Evolutionary conservation across 768 basidiomycete species (phyloP).

Genomic region (Fistulinella prunicolor): DNA sequence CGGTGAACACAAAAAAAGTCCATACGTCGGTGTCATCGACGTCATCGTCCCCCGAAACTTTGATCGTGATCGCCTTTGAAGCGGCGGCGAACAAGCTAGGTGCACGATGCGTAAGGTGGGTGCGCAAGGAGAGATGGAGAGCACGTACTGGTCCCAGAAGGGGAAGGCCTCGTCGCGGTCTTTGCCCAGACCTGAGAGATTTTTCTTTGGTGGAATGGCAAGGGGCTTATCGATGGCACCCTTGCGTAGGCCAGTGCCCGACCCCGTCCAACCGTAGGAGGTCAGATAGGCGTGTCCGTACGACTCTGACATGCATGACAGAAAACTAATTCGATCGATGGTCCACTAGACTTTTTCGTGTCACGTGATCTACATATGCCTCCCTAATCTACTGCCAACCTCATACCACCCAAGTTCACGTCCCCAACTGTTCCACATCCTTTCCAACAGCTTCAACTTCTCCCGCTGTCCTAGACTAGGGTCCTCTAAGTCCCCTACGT

Average conservation of each 20-base stretch:
- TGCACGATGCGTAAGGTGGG: neutral
- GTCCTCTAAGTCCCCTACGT: slow-evolving; percentile 80
- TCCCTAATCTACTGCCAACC: slow-evolving; percentile 20
- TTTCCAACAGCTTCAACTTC: slow-evolving; percentile 73
- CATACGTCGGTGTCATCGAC: slow-evolving; percentile 32
- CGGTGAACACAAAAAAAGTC: neutral
- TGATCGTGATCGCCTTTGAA: slow-evolving; percentile 77
- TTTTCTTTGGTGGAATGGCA: slow-evolving; percentile 80
- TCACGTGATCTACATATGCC: slow-evolving; percentile 17
- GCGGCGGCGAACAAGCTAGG: slow-evolving; percentile 70
- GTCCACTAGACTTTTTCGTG: no score
- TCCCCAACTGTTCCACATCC: slow-evolving; percentile 92
- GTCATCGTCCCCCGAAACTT: slow-evolving; percentile 52
- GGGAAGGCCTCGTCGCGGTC: slow-evolving; percentile 94
- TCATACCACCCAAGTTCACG: slow-evolving; percentile 57
- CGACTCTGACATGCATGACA: slow-evolving; percentile 15
- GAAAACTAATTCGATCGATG: no score
- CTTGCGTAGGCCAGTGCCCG: slow-evolving; percentile 79
- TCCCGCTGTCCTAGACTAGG: slow-evolving; percentile 62
- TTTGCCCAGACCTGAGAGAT: slow-evolving; percentile 82
- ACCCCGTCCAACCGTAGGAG: slow-evolving; percentile 85
- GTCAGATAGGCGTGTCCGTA: slow-evolving; percentile 65
- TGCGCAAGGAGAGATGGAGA: neutral
- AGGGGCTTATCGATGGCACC: slow-evolving; percentile 79
- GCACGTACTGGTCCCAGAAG: slow-evolving; percentile 95